phyloP scores from a whole-genome alignment of 2,329 filamentous ascomycete genomes.

The Colletotrichum zoysiae region DNA sequence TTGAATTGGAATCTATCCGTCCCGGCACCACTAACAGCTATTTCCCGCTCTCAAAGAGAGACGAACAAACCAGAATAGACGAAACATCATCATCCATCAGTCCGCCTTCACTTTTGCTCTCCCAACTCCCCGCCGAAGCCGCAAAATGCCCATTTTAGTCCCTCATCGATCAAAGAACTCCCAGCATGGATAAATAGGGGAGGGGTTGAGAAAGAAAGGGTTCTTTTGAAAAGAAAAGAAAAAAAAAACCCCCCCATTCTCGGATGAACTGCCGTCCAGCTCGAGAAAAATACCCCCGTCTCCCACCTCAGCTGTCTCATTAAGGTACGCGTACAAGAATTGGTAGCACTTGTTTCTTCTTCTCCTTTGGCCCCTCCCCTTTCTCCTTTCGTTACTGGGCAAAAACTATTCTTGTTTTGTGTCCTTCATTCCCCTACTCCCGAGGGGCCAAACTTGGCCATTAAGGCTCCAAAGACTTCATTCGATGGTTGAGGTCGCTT shows the following conservation, averaged over 20 bases:
- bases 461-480: slow-evolving; percentile 39
- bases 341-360: slow-evolving; percentile 41
- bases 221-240: not conserved
- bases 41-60: not conserved
- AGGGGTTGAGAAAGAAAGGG: slow-evolving; percentile 23
- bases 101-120: slow-evolving; percentile 10
- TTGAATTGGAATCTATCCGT: slow-evolving; percentile 7
- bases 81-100: not conserved
- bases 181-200: slow-evolving; percentile 30
- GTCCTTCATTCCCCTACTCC: slow-evolving; percentile 32
- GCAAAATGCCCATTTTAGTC: slow-evolving; percentile 26
- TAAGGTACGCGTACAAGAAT: slow-evolving; percentile 44
- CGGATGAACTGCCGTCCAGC: slow-evolving; percentile 24
- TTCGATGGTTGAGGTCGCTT: slow-evolving; percentile 27
- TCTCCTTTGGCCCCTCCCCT: slow-evolving; percentile 25
- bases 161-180: slow-evolving; percentile 36
- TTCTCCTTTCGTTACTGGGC: slow-evolving; percentile 35
- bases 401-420: slow-evolving; percentile 21
- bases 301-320: slow-evolving; percentile 38
- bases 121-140: slow-evolving; percentile 27
- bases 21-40: not conserved
- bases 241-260: not conserved
- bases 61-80: not conserved
- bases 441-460: slow-evolving; percentile 38
- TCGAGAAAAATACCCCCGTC: slow-evolving; percentile 19